Evolutionary conservation across 2,329 filamentous ascomycete species (phyloP), one percentile per base, ranked within the genome.

Genomic region (Colletotrichum sp.): DNA sequence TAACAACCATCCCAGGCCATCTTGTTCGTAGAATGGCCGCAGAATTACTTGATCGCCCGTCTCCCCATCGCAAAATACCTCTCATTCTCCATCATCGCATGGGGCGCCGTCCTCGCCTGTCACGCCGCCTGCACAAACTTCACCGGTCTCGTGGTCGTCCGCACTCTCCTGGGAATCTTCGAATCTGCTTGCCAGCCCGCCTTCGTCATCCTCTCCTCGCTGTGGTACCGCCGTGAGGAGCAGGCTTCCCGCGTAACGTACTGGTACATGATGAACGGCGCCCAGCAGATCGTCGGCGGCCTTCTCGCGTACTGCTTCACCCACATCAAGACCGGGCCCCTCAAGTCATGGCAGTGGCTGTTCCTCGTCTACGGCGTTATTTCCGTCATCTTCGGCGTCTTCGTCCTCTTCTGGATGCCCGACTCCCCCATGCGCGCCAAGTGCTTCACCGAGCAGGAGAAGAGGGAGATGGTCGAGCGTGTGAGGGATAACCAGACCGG

Each of bases 191-290:
- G 92, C 80, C 92, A 94, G 81, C 93, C 93, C 0, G 88, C 89
- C 4, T 95, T 95, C 79, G 86, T 95, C 32, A 85, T 95, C 68
- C 87, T 95, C 71, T 93, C 90, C 0, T 88, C 89, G 39, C 93
- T 94, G 87, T 95, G 93, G 93, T 95, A 95, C 82, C 91, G 90
- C 76, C 88, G 92, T 39, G 90, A 93, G 71, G 93, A 95, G 79
- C 93, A 95, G 80, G 90, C 92, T 0, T 83, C 89, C 0, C 90
- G 91, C 7, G 92, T 95, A 5, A 93, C 92, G 0, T 94, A 92
- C 82, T 95, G 93, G 93, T 93, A 94, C 82, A 94, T 94, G 91
- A 95, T 95, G 92, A 95, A 95, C 81, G 93, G 93, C 3, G 89
- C 88, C 1, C 93, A 95, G 81, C 93, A 95, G 80, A 93, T 95